Evolutionary conservation across 2,329 filamentous ascomycete species (phyloP), one percentile per base, ranked within the genome.

Genomic region (Elsinoe fawcettii): DNA sequence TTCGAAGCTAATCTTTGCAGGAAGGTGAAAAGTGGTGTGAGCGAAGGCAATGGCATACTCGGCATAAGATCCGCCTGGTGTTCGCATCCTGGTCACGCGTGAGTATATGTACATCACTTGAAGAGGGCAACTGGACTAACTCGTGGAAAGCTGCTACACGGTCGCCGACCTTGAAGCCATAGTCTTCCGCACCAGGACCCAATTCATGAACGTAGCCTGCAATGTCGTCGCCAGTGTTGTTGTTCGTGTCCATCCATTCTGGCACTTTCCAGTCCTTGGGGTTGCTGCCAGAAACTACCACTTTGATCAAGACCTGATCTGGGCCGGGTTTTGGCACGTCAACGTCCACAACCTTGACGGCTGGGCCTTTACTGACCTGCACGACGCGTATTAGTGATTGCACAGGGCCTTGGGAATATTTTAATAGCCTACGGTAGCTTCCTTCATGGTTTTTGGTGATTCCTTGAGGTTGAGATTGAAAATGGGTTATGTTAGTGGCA

Each of bases 41-140:
- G 75, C 73, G 68, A 73, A 77, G 0, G 77, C 76, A 9, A 85
- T 68, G 2, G 81, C 79, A 61, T 85, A 86, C 64, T 85, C 82
- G 2, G 82, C 83, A 60, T 78, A 86, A 6, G 73, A 76, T 2
- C 83, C 83, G 34, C 74, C 65, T 0, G 75, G 71, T 0, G 70
- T 69, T 43, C 68, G 62, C 75, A 85, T 83, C 12, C 51, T 54
- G 51, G n/a, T 37, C 6, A 12, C 4, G 34, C 34, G 14, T 37
- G 14, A 12, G 34, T 37, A 76, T 54, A 77, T 8, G 18, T n/a
- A 16, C n/a, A n/a, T n/a, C n/a, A n/a, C n/a, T n/a, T n/a, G n/a
- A n/a, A n/a, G n/a, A n/a, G n/a, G n/a, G n/a, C n/a, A n/a, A n/a
- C n/a, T n/a, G n/a, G n/a, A 16, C 12, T n/a, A 2, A 54, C 60